These are phyloP conservation scores for Saccharomycopsis sp. DNA, from an alignment of 805 yeast genomes.

Conservation along the genomic window DNA sequence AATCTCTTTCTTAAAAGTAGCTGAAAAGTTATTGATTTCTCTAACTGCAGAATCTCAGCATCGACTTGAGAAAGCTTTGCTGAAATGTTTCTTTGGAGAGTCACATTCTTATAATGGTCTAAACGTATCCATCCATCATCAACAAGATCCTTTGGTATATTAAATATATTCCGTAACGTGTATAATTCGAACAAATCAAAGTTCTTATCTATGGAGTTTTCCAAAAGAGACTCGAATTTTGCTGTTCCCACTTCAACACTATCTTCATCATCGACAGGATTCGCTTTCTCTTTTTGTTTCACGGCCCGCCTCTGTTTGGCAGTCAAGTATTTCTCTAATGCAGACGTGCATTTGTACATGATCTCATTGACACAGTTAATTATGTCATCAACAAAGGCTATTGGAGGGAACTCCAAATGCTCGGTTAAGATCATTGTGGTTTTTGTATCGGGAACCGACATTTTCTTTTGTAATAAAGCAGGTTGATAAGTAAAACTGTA, in stretches of 20 bases:
- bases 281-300: conserved; percentile 22
- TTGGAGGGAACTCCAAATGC: conserved; percentile 80
- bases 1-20: conserved; percentile 37
- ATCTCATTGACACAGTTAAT: conserved; percentile 82
- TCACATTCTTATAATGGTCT: conserved; percentile 59
- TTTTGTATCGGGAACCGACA: conserved; percentile 33
- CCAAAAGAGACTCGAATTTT: conserved; percentile 68
- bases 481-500: not conserved
- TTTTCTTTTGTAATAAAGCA: conserved; percentile 16
- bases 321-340: conserved; percentile 59
- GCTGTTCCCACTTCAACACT: conserved; percentile 78
- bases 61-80: conserved; percentile 28
- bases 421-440: conserved; percentile 63
- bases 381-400: conserved; percentile 76
- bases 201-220: conserved; percentile 67
- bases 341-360: conserved; percentile 74
- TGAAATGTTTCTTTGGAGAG: conserved; percentile 21
- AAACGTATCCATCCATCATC: conserved; percentile 61
- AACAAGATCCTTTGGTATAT: conserved; percentile 59
- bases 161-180: conserved; percentile 67
- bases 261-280: conserved; percentile 29
- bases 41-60: conserved; percentile 29
- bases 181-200: conserved; percentile 85
- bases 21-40: conserved; percentile 38
- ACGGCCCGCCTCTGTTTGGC: conserved; percentile 24